Percentiles rank a stretch among this genome's conserved stretches.
phyloP scores from a whole-genome alignment of 2,329 filamentous ascomycete genomes.

The Ophiostoma novo-ulmi region DNA sequence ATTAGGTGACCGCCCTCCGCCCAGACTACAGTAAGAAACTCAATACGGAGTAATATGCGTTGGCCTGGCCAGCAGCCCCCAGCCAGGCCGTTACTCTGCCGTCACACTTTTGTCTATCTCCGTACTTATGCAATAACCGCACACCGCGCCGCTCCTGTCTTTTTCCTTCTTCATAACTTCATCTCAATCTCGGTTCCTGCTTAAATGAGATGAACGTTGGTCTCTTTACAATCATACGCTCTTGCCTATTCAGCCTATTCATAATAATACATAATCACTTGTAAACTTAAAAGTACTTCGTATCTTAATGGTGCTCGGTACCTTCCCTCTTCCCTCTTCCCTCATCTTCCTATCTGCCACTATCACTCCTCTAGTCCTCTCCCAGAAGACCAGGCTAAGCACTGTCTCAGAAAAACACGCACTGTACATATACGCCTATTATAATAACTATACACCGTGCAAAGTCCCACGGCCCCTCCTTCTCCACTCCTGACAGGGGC shows the following conservation, averaged over 20 bases:
- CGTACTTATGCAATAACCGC: background rate
- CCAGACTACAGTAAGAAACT: background rate
- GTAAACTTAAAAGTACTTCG: background rate
- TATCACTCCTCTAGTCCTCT: background rate
- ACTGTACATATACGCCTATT: background rate
- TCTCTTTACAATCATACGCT: background rate
- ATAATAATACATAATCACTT: background rate
- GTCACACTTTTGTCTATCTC: background rate
- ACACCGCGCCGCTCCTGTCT: background rate
- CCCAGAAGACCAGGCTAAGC: background rate
- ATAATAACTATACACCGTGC: slow-evolving; percentile 1
- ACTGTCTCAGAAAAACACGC: background rate
- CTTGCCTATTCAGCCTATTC: background rate
- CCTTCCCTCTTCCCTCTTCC: background rate
- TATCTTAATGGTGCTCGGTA: background rate
- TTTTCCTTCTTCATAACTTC: background rate
- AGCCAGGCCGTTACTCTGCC: slow-evolving; percentile 1
- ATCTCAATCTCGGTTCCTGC: background rate
- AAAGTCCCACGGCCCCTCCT: slow-evolving; percentile 13
- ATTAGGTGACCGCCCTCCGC: slow-evolving; percentile 9
- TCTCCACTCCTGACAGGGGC: slow-evolving; percentile 16
- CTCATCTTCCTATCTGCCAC: slow-evolving; percentile 12
- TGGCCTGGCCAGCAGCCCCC: background rate
- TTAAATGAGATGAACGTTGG: background rate
- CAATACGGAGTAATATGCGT: background rate